Evolutionary conservation across 2,329 filamentous ascomycete species (phyloP).

Genomic region (Talaromyces sp.): DNA sequence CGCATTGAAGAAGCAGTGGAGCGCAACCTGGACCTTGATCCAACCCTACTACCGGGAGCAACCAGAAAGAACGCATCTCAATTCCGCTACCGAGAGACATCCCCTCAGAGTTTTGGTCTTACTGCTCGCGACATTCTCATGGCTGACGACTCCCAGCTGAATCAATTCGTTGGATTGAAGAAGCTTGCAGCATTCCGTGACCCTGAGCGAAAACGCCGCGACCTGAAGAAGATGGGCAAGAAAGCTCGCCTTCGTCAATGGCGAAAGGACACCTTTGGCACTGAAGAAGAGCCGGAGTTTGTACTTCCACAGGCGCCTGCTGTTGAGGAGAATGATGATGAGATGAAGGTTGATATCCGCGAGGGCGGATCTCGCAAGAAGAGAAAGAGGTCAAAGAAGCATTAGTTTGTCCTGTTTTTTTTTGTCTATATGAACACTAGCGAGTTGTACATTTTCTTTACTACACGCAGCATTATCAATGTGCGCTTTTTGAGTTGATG

Average conservation of each 20-base stretch:
- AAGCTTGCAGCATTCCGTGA: conserved; percentile 90
- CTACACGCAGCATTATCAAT: background rate
- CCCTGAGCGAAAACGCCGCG: conserved; percentile 79
- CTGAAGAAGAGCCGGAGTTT: conserved; percentile 51
- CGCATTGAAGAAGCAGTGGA: conserved; percentile 86
- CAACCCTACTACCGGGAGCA: conserved; percentile 57
- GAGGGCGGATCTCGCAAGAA: conserved; percentile 40
- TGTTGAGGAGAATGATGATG: conserved; percentile 24
- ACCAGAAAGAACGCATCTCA: conserved; percentile 50
- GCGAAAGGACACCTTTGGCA: conserved; percentile 67
- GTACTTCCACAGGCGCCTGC: conserved; percentile 26
- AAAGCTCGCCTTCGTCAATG: conserved; percentile 87
- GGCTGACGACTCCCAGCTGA: conserved; percentile 78
- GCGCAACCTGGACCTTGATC: conserved; percentile 70
- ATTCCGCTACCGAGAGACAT: conserved; percentile 95
- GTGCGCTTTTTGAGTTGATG: background rate
- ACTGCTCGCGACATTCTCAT: conserved; percentile 88
- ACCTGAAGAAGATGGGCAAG: conserved; percentile 86
- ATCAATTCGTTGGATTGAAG: conserved; percentile 89
- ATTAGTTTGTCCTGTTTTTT: conserved; percentile 25
- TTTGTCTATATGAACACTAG: conserved; percentile 17
- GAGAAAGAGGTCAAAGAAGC: conserved; percentile 46
- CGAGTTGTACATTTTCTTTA: background rate
- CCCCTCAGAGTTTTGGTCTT: conserved; percentile 83
- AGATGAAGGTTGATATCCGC: conserved; percentile 41